Percentiles rank a stretch among this genome's conserved stretches.
phyloP scores from a whole-genome alignment of 2,329 filamentous ascomycete species.

The Xylariaceae sp. region DNA sequence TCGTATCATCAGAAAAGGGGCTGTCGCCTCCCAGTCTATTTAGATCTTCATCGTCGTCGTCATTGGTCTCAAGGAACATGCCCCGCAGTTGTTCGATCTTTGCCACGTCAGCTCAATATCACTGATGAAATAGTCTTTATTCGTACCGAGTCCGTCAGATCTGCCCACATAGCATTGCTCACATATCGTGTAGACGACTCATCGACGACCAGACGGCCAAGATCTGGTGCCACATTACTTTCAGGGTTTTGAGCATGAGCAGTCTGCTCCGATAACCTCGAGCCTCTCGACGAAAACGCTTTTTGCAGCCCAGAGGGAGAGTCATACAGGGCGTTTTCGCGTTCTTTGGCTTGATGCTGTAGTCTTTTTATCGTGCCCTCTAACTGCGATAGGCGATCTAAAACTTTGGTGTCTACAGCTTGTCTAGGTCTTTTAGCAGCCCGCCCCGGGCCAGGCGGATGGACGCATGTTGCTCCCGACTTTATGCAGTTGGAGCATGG shows the following conservation, averaged over 20 bases:
- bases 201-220: slow-evolving; percentile 19
- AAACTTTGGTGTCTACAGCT: slow-evolving; percentile 12
- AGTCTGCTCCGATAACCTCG: not conserved
- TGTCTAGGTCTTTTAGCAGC: slow-evolving; percentile 20
- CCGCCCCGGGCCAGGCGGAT: slow-evolving; percentile 17
- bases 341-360: slow-evolving; percentile 14
- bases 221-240: not conserved
- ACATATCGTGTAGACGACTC: slow-evolving; percentile 21
- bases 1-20: slow-evolving; percentile 5
- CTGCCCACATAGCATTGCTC: slow-evolving; percentile 28
- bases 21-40: slow-evolving; percentile 3
- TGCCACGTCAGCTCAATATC: slow-evolving; percentile 5
- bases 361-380: slow-evolving; percentile 19
- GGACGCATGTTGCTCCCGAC: slow-evolving; percentile 14
- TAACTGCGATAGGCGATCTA: slow-evolving; percentile 19
- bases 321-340: not conserved
- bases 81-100: slow-evolving; percentile 23
- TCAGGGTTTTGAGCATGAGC: not conserved
- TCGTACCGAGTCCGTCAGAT: slow-evolving; percentile 31
- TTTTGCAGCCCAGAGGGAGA: not conserved
- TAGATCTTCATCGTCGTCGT: slow-evolving; percentile 12
- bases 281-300: not conserved
- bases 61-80: slow-evolving; percentile 17
- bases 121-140: not conserved
- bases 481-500: slow-evolving; percentile 21